Evolutionary conservation across 768 basidiomycete genomes (phyloP), one percentile per base, ranked within the genome.

Genomic region (Lactarius hatsudake): DNA sequence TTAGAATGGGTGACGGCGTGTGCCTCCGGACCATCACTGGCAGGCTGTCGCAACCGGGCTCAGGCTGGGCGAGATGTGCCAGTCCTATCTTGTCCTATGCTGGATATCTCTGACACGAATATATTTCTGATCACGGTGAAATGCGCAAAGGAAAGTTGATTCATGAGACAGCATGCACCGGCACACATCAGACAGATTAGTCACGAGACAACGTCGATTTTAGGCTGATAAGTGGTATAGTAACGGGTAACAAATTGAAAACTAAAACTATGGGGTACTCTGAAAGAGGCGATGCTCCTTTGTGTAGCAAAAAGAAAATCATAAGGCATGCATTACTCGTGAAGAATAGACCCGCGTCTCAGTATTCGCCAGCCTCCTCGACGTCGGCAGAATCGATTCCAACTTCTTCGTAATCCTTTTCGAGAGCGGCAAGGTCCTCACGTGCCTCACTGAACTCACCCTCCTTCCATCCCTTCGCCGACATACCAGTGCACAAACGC

Each of bases 361-460:
- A 83, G 74, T 83, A 83, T 73, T 83, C 82, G 67, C 79, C 81
- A 57, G 71, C 79, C 67, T 84, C 85, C 75, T 86, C 82, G 20
- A 69, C 79, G 48, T 83, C 82, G 5, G 81, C 83, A 51, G 82
- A 83, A 70, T 79, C 78, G 60, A 78, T 81, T 61, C 87, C 85
- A 71, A 89, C 94, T 76, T 97, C 93, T 77, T 94, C 93, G 73
- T 94, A 95, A 72, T 94, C 94, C 79, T 94, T 97, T 84, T 98
- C 96, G 63, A 99, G 87, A n/a, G 96, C 96, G n/a, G 96, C 97
- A 65, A 99, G 89, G 77, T 99, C 96, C 81, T 99, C 97, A 67
- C 96, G 91, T 23, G 96, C 96, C 82, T 98, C 96, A 23, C 94
- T 96, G 82, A 98, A 98, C 81, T 99, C 96, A 77, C 96, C 96